Evolutionary conservation across 768 basidiomycete genomes (phyloP).

Genomic region (Leccinum disarticulatum): DNA sequence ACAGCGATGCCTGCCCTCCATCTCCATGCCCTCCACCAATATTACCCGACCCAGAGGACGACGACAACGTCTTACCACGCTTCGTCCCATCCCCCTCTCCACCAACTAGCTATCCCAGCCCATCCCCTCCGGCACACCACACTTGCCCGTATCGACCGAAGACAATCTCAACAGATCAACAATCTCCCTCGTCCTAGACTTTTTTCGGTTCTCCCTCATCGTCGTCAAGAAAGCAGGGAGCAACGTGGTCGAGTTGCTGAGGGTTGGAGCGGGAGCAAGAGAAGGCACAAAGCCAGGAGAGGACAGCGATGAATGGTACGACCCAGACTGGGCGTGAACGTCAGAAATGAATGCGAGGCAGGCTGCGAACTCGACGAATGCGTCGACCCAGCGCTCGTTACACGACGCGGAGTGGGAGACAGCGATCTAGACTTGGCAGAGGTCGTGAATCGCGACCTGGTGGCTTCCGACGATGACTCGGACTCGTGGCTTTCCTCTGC

Average conservation of each 20-base stretch:
- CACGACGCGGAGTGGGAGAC: conserved; percentile 15
- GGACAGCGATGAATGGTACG: conserved; percentile 7
- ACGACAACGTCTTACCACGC: background rate
- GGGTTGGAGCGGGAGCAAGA: no score
- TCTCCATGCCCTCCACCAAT: no score
- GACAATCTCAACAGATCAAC: conserved; percentile 28
- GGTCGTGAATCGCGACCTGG: background rate
- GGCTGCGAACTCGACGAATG: background rate
- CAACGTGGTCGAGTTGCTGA: no score
- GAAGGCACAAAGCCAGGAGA: no score
- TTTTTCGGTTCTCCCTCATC: no score
- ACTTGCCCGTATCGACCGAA: conserved; percentile 24
- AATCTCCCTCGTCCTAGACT: conserved; percentile 30
- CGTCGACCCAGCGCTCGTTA: conserved; percentile 4
- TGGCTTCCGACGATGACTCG: background rate
- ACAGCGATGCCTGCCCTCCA: no score
- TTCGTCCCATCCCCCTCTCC: background rate
- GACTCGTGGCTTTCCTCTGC: background rate
- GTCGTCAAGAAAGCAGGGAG: no score
- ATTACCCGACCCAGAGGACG: background rate
- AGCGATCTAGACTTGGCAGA: conserved; percentile 16
- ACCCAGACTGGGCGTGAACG: no score
- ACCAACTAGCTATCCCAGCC: conserved; percentile 18
- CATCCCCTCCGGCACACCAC: conserved; percentile 4
- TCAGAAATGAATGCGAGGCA: no score